These are phyloP conservation scores for Ogataea ganodermae DNA, from an alignment of 805 yeast species.

Conservation along the genomic window DNA sequence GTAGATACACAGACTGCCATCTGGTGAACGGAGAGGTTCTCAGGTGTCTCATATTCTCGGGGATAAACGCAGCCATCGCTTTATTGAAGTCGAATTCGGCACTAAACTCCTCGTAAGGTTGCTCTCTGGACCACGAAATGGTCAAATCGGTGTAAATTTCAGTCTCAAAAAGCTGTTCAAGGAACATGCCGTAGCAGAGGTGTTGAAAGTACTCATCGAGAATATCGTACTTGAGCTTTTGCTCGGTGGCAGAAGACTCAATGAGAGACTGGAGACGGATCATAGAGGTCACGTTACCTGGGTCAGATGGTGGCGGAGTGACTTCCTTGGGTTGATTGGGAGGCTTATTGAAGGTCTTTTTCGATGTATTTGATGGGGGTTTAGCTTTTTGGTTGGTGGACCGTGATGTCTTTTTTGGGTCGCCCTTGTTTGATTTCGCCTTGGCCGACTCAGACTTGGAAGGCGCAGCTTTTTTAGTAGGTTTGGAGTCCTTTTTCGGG, in stretches of 20 bases:
- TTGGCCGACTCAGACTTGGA: too few relatives aligned
- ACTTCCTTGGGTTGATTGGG: neutral
- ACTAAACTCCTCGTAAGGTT: conserved; percentile 39
- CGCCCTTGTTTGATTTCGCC: too few relatives aligned
- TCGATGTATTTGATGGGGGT: neutral
- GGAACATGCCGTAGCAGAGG: conserved; percentile 60
- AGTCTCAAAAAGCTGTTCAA: conserved; percentile 58
- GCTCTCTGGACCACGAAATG: conserved; percentile 43
- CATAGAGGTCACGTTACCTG: too few relatives aligned
- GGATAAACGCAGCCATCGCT: conserved; percentile 49
- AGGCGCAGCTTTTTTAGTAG: too few relatives aligned
- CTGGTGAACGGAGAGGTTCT: conserved; percentile 61
- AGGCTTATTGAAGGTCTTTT: neutral
- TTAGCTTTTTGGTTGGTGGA: neutral
- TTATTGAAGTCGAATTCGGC: conserved; percentile 46
- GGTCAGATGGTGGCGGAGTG: neutral
- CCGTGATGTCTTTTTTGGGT: neutral
- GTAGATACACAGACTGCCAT: conserved; percentile 58
- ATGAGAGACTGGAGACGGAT: conserved; percentile 22
- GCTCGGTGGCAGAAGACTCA: conserved; percentile 19
- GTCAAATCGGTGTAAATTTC: conserved; percentile 49
- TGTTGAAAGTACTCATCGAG: conserved; percentile 56
- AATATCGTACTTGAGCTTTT: conserved; percentile 41
- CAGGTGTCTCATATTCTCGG: conserved; percentile 52
- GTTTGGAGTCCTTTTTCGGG: too few relatives aligned